Base-by-base conservation (phyloP, 2,329 filamentous ascomycete genomes). In the Orbilia javanica region DNA sequence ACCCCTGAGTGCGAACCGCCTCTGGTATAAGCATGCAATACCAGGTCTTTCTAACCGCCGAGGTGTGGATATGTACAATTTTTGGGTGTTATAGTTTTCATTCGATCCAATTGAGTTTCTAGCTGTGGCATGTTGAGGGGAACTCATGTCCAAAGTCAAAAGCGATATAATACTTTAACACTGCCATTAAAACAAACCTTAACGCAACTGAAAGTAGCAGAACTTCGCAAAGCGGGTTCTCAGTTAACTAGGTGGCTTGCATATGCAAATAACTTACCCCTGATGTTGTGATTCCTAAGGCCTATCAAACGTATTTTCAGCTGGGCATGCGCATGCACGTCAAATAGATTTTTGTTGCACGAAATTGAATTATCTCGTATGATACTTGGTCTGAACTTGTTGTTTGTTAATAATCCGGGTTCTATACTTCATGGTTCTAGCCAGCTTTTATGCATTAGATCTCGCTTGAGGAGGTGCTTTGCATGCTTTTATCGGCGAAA, bases 1-100 rank as follows among this genome's bases (percentile, higher is more conserved):
- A 72, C 63, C 69, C 69, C 69, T 63, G 50, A 46, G 25, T 57
- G 65, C 25, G 60, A 73, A 57, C 29, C 55, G 27, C 55, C 4
- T 29, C 25, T 48, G n/a, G 18, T 60, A 39, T 25, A 39, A 39
- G 20, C 20, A 60, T 13, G 55, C 55, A 60, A 34, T 15, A 60
- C 29, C 27, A 18, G n/a, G 22, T 15, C 31, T 42, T 60, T 27
- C 31, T 60, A 60, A 42, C 55, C 55, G 55, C 55, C 55, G 55
- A 31, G 34, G 29, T 53, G 52, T 36, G 52, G 7, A 57, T 27
- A 60, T 25, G 18, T 60, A 13, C n/a, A 60, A 15, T 60, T 7
- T 60, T 42, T 60, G 20, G 50, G 29, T 29, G 20, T 60, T 42
- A 39, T 60, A 44, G 20, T n/a, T 60, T 39, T 27, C 42, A 42